phyloP scores from a whole-genome alignment of 2,329 filamentous ascomycete species.

The Trichoderma citrinoviride region DNA sequence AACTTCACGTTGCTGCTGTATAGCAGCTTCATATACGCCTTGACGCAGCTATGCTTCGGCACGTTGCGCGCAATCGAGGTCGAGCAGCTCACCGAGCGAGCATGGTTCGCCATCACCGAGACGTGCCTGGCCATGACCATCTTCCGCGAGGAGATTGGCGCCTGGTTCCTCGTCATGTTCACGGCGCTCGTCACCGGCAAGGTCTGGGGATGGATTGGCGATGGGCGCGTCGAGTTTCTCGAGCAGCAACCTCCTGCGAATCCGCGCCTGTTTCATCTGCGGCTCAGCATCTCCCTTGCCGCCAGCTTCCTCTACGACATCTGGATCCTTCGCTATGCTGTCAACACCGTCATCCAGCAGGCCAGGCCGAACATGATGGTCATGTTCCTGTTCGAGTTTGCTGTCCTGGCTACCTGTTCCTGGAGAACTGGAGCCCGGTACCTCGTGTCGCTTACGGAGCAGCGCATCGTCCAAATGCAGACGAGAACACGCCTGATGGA shows the following conservation, averaged over 20 bases:
- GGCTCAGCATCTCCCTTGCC: conserved; percentile 74
- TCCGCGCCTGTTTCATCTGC: conserved; percentile 80
- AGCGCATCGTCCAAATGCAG: conserved; percentile 71
- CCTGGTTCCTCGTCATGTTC: conserved; percentile 96
- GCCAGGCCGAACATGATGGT: conserved; percentile 99
- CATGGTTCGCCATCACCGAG: conserved; percentile 97
- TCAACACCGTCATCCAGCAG: conserved; percentile 79
- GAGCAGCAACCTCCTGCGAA: conserved; percentile 94
- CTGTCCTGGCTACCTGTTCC: conserved; percentile 77
- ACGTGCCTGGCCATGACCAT: conserved; percentile 98
- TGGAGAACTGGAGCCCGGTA: conserved; percentile 78
- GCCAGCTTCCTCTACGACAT: conserved; percentile 78
- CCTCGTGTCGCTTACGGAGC: conserved; percentile 72
- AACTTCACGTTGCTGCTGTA: conserved; percentile 85
- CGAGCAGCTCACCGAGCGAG: conserved; percentile 95
- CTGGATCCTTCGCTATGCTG: conserved; percentile 75
- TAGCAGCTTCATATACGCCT: conserved; percentile 75
- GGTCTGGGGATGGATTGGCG: conserved; percentile 98
- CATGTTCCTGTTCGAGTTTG: conserved; percentile 98
- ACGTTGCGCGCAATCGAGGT: conserved; percentile 88
- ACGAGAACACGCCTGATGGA: conserved; percentile 66
- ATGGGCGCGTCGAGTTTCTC: conserved; percentile 87
- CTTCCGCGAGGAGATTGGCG: conserved; percentile 90
- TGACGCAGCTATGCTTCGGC: conserved; percentile 89
- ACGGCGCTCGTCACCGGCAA: conserved; percentile 88